phyloP scores from a whole-genome alignment of 345 rosid species.

The Firmiana major region DNA sequence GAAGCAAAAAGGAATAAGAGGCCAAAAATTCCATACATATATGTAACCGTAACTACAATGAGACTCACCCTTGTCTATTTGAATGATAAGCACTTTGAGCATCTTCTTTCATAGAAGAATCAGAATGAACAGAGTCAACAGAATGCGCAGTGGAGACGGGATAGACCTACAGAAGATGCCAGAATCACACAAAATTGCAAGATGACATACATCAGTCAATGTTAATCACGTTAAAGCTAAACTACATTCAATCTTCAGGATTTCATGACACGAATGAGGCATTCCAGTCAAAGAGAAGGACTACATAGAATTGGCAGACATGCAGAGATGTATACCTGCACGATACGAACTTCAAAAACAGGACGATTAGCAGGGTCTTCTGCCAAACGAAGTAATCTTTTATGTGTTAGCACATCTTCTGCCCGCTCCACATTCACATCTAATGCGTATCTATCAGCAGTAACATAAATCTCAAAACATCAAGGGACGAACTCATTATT shows the following conservation, averaged over 20 bases:
- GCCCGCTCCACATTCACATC: constrained; percentile 99
- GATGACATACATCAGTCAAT: background rate
- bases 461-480: constrained; percentile 3
- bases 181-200: background rate
- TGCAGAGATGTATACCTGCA: constrained; percentile 48
- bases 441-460: constrained; percentile 56
- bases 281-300: background rate
- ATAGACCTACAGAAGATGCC: constrained; percentile 46
- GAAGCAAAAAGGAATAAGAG: constrained; percentile 5
- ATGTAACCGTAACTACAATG: background rate
- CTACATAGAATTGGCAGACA: background rate
- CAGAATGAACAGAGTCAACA: constrained; percentile 43
- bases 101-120: constrained; percentile 64
- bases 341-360: constrained; percentile 82
- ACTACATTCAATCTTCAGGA: background rate
- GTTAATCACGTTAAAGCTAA: background rate
- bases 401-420: constrained; percentile 84
- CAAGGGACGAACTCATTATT: background rate
- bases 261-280: background rate
- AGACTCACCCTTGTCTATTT: constrained; percentile 50
- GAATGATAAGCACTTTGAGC: constrained; percentile 63
- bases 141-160: constrained; percentile 43
- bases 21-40: background rate
- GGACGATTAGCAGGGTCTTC: constrained; percentile 74
- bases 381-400: constrained; percentile 67